Conservation (phyloP, 495 filamentous ascomycete genomes). For the Tuber magnatum region DNA sequence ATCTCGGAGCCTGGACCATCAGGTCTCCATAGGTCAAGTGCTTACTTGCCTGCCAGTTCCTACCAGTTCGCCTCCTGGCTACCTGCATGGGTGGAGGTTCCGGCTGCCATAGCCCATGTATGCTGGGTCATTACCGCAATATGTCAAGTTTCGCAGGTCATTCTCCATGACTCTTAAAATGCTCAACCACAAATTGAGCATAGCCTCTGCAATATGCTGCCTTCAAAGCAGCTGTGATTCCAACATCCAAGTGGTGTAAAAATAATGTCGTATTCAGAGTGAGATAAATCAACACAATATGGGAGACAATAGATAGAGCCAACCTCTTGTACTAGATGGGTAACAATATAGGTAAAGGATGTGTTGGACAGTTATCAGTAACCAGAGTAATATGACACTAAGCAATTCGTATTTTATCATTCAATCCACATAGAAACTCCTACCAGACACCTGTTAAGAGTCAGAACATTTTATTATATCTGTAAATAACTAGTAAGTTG, state of each 20-base stretch:
- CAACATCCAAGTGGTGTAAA: slow-evolving; percentile 17
- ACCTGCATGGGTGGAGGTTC: no score
- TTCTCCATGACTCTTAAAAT: slow-evolving; percentile 3
- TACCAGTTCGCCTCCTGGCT: no score
- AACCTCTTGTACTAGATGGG: slow-evolving; percentile 1
- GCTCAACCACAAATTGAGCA: slow-evolving; percentile 6
- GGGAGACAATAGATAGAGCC: slow-evolving; percentile 18
- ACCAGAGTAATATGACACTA: slow-evolving; percentile 34
- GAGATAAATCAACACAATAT: slow-evolving; percentile 11
- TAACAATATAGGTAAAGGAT: slow-evolving; percentile 20
- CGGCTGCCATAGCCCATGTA: no score
- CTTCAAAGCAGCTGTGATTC: slow-evolving; percentile 21
- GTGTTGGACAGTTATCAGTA: slow-evolving; percentile 40
- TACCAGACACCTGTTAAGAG: slow-evolving; percentile 14
- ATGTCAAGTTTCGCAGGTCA: background rate
- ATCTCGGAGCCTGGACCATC: no score
- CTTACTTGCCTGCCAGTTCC: no score
- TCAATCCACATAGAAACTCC: slow-evolving; percentile 32
- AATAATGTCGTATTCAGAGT: slow-evolving; percentile 8
- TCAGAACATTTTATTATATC: slow-evolving; percentile 9
- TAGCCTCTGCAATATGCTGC: slow-evolving; percentile 8
- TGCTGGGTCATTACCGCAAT: no score
- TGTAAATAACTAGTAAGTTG: slow-evolving; percentile 12
- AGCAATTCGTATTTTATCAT: slow-evolving; percentile 34
- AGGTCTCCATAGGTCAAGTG: no score